Conservation (phyloP, 768 basidiomycete species). For the Chalciporus piperatus region DNA sequence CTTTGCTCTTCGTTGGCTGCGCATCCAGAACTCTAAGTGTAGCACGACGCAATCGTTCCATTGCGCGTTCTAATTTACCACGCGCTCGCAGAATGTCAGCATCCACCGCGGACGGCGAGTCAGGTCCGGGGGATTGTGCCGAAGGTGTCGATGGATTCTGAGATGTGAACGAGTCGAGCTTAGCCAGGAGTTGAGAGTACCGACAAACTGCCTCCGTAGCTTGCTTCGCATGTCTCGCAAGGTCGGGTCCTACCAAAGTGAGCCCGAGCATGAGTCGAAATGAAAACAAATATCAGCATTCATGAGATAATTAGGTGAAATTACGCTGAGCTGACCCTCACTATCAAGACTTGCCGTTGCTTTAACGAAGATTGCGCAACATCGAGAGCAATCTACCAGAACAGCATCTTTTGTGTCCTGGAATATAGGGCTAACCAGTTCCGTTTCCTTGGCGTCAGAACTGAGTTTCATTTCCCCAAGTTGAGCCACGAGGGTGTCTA, state of each 20-base stretch:
- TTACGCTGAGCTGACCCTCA: conserved; percentile 9
- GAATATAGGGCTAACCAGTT: background rate
- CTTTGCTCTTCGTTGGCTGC: conserved; percentile 7
- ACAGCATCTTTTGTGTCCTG: conserved; percentile 9
- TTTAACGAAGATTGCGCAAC: conserved; percentile 45
- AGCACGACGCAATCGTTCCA: conserved; percentile 58
- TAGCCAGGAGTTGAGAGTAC: conserved; percentile 16
- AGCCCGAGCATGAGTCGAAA: background rate
- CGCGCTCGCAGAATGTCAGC: conserved; percentile 32
- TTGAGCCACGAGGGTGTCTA: conserved; percentile 19
- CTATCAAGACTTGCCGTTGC: conserved; percentile 35
- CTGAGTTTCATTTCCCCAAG: conserved; percentile 20
- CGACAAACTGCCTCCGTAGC: conserved; percentile 16
- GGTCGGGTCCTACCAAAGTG: conserved; percentile 11
- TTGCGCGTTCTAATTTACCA: conserved; percentile 56
- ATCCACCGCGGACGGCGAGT: background rate
- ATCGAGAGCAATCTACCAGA: conserved; percentile 37
- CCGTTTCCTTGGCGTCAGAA: conserved; percentile 4
- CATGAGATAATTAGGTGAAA: background rate
- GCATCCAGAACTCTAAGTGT: conserved; percentile 47
- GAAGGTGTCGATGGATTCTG: background rate
- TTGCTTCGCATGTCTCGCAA: conserved; percentile 18
- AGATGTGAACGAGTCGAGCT: conserved; percentile 8
- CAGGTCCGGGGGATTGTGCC: background rate
- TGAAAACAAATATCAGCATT: background rate